Base-by-base conservation (phyloP, 2,329 filamentous ascomycete genomes). In the Pseudomassariella vexata region DNA sequence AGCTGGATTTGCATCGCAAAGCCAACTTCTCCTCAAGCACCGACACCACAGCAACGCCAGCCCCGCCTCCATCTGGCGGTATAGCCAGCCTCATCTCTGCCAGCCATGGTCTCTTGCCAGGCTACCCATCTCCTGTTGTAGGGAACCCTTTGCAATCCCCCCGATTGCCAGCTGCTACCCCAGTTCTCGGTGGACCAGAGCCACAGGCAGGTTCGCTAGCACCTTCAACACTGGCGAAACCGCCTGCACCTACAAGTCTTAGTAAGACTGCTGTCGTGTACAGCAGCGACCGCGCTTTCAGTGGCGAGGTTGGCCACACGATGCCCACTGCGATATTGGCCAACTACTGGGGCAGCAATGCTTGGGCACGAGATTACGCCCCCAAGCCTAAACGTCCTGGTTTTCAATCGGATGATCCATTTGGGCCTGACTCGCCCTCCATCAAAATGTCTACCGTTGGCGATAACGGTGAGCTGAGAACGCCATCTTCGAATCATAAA, bases 271-370 rank as follows among this genome's bases (percentile, higher is more conserved):
- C 89, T 15, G 83, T 95, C 16, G 70, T 86, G 17, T 76, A 90
- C 11, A 86, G 82, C 46, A 82, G 81, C 31, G 88, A 95, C 50
- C 75, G 82, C 38, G 77, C 78, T 2, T 67, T 87, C 35, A 73
- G 72, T 3, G 58, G 78, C 12, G 78, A 79, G n/a, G 75, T 68
- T 28, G 71, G 71, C n/a, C 76, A 82, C 24, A 75, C 75, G 15
- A 77, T 95, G 59, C 86, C 89, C 1, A 85, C 84, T 30, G 87
- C 86, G 10, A 79, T 95, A 39, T 76, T 95, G 66, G 89, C 89
- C 19, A 96, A 96, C 53, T 74, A 94, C 35, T 96, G 90, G 90
- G 90, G 90, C 30, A 94, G 81, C 49, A 83, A 79, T 35, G 81
- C 88, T 28, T 95, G 88, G 85, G 50, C 46, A 14, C 46, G 48